Evolutionary conservation across 1,284 basidiomycete genomes (phyloP).

Genomic region (Bondarzewia mesenterica): DNA sequence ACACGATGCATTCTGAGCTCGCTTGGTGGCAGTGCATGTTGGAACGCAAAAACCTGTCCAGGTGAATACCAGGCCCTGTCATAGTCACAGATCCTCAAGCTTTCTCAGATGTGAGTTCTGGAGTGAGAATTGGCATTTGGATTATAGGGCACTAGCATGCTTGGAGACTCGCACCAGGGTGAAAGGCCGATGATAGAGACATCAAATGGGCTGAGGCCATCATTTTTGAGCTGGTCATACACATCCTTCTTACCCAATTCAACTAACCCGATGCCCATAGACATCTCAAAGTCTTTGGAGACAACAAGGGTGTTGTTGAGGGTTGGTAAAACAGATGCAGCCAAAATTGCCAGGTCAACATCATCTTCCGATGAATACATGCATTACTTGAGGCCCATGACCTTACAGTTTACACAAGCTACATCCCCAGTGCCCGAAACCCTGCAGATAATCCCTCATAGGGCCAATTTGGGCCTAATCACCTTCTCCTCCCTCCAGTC

Average conservation of each 20-base stretch:
- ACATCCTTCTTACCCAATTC: constrained; percentile 15
- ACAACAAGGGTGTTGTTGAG: constrained; percentile 21
- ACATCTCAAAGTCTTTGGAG: too few species aligned
- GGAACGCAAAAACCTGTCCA: background rate
- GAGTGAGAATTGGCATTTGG: constrained; percentile 28
- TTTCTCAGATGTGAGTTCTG: constrained; percentile 36
- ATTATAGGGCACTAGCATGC: constrained; percentile 26
- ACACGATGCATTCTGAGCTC: constrained; percentile 18
- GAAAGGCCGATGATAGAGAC: constrained; percentile 17
- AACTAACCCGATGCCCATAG: rapidly evolving
- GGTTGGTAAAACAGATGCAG: constrained; percentile 18
- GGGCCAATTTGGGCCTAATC: constrained; percentile 19
- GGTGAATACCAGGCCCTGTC: constrained; percentile 4
- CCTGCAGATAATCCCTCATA: constrained; percentile 33
- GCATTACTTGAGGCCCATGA: background rate
- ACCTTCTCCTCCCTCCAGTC: constrained; percentile 25
- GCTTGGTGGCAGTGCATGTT: constrained; percentile 29
- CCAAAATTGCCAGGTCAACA: constrained; percentile 15
- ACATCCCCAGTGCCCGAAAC: constrained; percentile 23
- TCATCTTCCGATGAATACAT: constrained; percentile 18
- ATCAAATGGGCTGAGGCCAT: constrained; percentile 21
- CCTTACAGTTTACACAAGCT: constrained; percentile 20
- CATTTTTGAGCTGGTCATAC: constrained; percentile 29
- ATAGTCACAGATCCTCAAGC: constrained; percentile 21
- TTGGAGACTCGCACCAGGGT: constrained; percentile 26